Conservation (phyloP, 208 protist genomes). For the Trypanosoma avium region DNA sequence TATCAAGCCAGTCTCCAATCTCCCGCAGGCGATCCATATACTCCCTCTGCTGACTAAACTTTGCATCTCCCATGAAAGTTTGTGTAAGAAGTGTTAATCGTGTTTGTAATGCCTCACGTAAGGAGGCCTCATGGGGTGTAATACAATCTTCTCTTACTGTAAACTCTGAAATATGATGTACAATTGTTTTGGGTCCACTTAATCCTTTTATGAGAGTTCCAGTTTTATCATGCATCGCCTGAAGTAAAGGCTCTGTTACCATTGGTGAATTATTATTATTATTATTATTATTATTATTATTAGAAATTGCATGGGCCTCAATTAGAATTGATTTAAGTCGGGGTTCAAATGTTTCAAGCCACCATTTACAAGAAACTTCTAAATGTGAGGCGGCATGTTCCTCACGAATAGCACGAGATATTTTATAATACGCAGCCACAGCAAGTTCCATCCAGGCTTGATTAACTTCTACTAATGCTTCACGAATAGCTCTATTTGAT, state of each 20-base stretch:
- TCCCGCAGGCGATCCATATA: constrained; percentile 71
- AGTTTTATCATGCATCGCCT: constrained; percentile 27
- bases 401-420: constrained; percentile 36
- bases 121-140: constrained; percentile 46
- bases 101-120: constrained; percentile 60
- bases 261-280: neutral
- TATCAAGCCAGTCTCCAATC: constrained; percentile 82
- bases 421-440: constrained; percentile 62
- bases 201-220: constrained; percentile 41
- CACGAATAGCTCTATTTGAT: constrained; percentile 51
- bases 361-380: constrained; percentile 46
- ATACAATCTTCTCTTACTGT: constrained; percentile 74
- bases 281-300: too few relatives aligned
- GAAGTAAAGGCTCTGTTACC: constrained; percentile 11
- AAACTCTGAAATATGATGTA: constrained; percentile 71
- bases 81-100: constrained; percentile 56
- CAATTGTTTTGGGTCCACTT: constrained; percentile 46
- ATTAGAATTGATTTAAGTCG: constrained; percentile 25
- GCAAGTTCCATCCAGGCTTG: constrained; percentile 67
- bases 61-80: constrained; percentile 45
- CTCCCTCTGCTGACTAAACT: constrained; percentile 50
- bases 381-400: constrained; percentile 40
- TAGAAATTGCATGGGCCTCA: constrained; percentile 22
- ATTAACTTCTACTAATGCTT: constrained; percentile 73
- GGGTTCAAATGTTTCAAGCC: constrained; percentile 29